A percentile compares a stretch with the other conserved stretches of the same genome.
Evolutionary conservation across 345 rosid genomes (phyloP).

Genomic region (Citrus hindsii): DNA sequence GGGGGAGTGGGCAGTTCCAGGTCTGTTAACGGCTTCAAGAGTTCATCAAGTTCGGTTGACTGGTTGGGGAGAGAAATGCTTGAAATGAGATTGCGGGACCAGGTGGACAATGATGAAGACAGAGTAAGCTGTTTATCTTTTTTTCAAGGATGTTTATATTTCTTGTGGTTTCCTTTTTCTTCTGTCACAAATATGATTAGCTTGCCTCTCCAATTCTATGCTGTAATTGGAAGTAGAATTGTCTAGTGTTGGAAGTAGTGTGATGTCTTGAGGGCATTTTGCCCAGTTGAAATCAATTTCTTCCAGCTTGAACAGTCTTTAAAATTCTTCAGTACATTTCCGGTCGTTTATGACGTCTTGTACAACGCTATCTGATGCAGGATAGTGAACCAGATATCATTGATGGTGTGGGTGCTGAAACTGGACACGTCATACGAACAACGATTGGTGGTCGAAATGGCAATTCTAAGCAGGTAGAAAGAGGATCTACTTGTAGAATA

Average conservation of each 20-base stretch:
- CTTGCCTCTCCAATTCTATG: not conserved
- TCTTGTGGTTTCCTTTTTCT: not conserved
- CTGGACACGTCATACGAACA: slow-evolving; percentile 88
- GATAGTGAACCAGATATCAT: slow-evolving; percentile 89
- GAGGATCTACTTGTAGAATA: slow-evolving; percentile 4
- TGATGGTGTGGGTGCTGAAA: slow-evolving; percentile 85
- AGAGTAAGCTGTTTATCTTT: slow-evolving; percentile 48
- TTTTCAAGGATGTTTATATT: not conserved
- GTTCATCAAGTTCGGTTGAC: slow-evolving; percentile 92
- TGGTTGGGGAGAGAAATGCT: slow-evolving; percentile 96
- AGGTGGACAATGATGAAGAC: slow-evolving; percentile 76
- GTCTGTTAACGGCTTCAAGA: slow-evolving; percentile 75
- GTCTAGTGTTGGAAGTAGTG: not conserved
- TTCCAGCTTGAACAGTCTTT: not conserved
- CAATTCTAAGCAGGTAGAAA: slow-evolving; percentile 76
- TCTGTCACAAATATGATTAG: not conserved
- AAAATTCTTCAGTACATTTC: not conserved
- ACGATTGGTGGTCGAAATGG: slow-evolving; percentile 91
- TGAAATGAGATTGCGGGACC: slow-evolving; percentile 88
- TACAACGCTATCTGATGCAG: slow-evolving; percentile 40
- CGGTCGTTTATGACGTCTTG: not conserved
- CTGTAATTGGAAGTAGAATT: not conserved
- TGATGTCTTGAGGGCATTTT: slow-evolving; percentile 8
- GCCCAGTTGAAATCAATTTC: not conserved
- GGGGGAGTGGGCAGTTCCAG: slow-evolving; percentile 97